Evolutionary conservation across 1,284 basidiomycete species (phyloP).

Genomic region (Microbotryomycetes sp.): DNA sequence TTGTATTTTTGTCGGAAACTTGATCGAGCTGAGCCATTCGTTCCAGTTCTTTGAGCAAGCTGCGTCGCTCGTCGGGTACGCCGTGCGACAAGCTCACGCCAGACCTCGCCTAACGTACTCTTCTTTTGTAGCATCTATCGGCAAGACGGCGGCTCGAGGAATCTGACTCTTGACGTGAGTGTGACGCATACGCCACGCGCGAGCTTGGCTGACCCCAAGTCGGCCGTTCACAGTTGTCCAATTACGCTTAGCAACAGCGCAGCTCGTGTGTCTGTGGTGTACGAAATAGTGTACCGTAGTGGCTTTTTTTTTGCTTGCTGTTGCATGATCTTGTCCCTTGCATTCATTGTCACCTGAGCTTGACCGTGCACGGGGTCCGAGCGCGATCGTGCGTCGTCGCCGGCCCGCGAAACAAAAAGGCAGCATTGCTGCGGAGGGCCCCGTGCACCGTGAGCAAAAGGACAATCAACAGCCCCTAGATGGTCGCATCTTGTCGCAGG

Average conservation of each 20-base stretch:
- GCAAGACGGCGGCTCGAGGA: slow-evolving; percentile 28
- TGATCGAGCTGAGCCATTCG: background rate
- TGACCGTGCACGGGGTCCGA: too few relatives aligned
- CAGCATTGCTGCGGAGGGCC: too few relatives aligned
- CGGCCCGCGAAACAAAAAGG: too few relatives aligned
- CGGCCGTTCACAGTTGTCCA: background rate
- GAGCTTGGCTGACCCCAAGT: background rate
- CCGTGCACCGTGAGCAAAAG: too few relatives aligned
- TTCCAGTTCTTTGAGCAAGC: slow-evolving; percentile 32
- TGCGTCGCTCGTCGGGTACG: slow-evolving; percentile 31
- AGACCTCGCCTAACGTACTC: too few relatives aligned
- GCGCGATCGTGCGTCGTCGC: too few relatives aligned
- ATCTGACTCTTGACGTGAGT: slow-evolving; percentile 34
- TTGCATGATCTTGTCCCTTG: background rate
- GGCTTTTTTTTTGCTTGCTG: background rate
- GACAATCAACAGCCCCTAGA: background rate
- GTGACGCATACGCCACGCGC: slow-evolving; percentile 4
- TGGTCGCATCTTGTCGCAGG: background rate
- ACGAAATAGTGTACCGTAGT: too few relatives aligned
- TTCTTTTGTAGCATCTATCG: slow-evolving; percentile 27
- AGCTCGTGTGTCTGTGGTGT: too few relatives aligned
- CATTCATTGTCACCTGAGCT: too few relatives aligned
- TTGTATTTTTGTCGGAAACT: background rate
- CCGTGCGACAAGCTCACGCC: too few relatives aligned
- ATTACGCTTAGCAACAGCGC: background rate